A percentile compares a stretch with the other conserved stretches of the same genome.
Conservation (phyloP, 2,329 filamentous ascomycete species). For the Penicillium digitatum region DNA sequence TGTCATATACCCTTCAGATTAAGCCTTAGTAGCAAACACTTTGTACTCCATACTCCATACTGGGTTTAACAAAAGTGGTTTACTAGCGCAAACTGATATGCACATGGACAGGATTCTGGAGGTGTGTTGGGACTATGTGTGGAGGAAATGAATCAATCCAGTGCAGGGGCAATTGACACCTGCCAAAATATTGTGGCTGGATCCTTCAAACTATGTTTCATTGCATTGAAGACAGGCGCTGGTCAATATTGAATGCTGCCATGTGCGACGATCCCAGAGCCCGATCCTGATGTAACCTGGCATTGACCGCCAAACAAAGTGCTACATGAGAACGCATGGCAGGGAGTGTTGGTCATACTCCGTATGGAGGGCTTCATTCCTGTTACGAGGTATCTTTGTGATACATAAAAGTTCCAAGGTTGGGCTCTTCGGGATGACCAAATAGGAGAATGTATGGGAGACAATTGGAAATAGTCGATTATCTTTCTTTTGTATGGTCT, state of each 20-base stretch:
- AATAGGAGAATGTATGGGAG: neutral
- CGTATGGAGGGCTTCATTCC: neutral
- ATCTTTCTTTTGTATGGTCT: neutral
- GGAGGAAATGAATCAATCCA: conserved; percentile 3
- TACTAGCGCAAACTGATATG: too few relatives aligned
- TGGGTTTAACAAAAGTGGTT: too few relatives aligned
- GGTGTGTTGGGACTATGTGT: conserved; percentile 1
- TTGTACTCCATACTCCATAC: too few relatives aligned
- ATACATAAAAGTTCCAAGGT: neutral
- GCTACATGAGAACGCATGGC: neutral
- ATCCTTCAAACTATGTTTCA: neutral
- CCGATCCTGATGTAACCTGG: conserved; percentile 4
- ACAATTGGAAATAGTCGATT: neutral
- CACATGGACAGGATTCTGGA: too few relatives aligned
- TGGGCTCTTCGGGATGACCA: neutral
- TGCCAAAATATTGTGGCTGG: neutral
- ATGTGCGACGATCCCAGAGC: neutral
- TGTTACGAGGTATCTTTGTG: neutral
- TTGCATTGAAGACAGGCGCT: neutral
- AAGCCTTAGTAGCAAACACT: too few relatives aligned
- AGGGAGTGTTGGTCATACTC: neutral
- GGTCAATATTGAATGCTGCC: neutral
- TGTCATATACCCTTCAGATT: too few relatives aligned
- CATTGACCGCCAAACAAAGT: neutral
- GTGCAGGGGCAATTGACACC: neutral